phyloP scores from a whole-genome alignment of 331 rosid species.

The Pyracantha coccinea region DNA sequence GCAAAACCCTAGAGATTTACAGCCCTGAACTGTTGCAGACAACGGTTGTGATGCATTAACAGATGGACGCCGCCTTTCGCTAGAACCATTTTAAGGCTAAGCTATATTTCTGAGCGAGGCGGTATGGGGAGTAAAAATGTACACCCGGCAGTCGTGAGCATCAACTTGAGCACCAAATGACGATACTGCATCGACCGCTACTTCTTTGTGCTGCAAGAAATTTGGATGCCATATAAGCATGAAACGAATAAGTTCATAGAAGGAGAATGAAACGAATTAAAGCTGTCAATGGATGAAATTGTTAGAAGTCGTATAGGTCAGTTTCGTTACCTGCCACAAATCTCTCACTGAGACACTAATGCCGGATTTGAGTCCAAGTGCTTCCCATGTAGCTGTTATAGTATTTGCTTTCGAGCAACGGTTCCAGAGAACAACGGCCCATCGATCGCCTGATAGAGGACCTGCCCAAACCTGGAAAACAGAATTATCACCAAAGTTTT shows the following conservation, averaged over 20 bases:
- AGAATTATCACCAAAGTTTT: not conserved
- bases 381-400: slow-evolving; percentile 57
- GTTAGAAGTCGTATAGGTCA: not conserved
- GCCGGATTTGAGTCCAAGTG: slow-evolving; percentile 61
- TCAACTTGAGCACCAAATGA: slow-evolving; percentile 59
- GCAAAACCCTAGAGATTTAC: not conserved
- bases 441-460: slow-evolving; percentile 61
- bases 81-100: not conserved
- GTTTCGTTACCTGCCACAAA: slow-evolving; percentile 76
- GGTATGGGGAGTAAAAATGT: slow-evolving; percentile 44
- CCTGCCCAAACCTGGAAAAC: slow-evolving; percentile 91
- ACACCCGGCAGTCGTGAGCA: slow-evolving; percentile 52
- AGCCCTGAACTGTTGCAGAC: not conserved
- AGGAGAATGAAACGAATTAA: not conserved
- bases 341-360: slow-evolving; percentile 63
- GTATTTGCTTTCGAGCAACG: slow-evolving; percentile 52
- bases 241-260: not conserved
- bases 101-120: slow-evolving; percentile 30
- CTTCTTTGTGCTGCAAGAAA: slow-evolving; percentile 58
- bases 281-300: not conserved
- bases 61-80: not conserved
- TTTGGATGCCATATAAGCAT: not conserved
- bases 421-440: slow-evolving; percentile 78
- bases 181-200: slow-evolving; percentile 39
- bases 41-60: not conserved